A percentile compares a stretch with the other conserved stretches of the same genome.
Conservation (phyloP, 2,329 filamentous ascomycete genomes). For the Aspergillus calidoustus region DNA sequence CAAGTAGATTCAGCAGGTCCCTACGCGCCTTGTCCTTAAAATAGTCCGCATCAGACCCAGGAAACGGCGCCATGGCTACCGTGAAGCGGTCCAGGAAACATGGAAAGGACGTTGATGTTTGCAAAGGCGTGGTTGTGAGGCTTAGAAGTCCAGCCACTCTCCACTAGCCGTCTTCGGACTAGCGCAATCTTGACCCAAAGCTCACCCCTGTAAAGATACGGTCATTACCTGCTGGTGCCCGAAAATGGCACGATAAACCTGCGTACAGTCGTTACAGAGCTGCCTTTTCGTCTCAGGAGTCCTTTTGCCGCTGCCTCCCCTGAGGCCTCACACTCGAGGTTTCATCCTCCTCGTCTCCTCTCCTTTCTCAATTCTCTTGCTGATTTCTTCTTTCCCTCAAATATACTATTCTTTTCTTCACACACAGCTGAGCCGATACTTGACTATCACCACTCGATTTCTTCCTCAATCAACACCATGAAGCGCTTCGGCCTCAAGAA, state of each 20-base stretch:
- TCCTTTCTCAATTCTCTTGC: conserved; percentile 10
- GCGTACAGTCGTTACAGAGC: conserved; percentile 21
- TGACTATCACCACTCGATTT: background rate
- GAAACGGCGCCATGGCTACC: conserved; percentile 47
- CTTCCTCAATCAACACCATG: conserved; percentile 27
- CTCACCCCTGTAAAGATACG: conserved; percentile 19
- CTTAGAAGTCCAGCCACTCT: conserved; percentile 22
- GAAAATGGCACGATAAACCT: background rate
- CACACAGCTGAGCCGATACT: background rate
- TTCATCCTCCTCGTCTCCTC: conserved; percentile 17
- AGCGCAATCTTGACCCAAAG: conserved; percentile 10
- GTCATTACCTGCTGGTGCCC: conserved; percentile 7
- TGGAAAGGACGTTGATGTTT: conserved; percentile 13
- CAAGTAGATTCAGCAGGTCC: conserved; percentile 86
- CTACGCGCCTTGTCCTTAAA: conserved; percentile 69
- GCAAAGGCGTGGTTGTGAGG: conserved; percentile 14
- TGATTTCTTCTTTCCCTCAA: background rate
- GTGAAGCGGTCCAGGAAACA: conserved; percentile 26
- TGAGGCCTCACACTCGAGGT: conserved; percentile 24
- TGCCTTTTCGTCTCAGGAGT: conserved; percentile 18
- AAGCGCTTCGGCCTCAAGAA: conserved; percentile 55
- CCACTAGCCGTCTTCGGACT: conserved; percentile 26
- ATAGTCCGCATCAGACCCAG: conserved; percentile 51
- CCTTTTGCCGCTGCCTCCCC: conserved; percentile 32
- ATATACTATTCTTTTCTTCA: conserved; percentile 17